A percentile compares a stretch with the other conserved stretches of the same genome.
Conservation (phyloP, 306 rosid species). For the Cicer yamashitae region DNA sequence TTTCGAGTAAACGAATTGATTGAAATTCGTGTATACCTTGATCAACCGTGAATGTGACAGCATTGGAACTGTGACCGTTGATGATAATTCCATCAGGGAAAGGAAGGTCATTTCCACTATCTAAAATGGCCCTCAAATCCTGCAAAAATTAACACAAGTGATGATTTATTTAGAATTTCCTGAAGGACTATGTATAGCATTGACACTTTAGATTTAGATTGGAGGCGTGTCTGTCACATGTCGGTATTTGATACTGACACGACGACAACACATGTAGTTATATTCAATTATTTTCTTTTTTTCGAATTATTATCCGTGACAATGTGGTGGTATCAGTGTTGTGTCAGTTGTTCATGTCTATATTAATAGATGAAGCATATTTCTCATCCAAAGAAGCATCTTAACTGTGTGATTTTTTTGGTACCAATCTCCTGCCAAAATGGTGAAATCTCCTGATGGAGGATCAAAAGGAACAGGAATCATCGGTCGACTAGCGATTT, state of each 20-base stretch:
- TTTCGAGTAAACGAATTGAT: background rate
- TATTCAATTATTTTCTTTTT: too few relatives aligned
- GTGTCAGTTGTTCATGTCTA: too few relatives aligned
- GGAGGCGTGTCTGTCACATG: too few relatives aligned
- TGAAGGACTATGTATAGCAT: too few relatives aligned
- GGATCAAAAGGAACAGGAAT: constrained; percentile 85
- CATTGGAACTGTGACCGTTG: constrained; percentile 78
- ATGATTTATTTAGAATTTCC: background rate
- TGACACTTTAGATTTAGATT: too few relatives aligned
- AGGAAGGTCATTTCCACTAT: constrained; percentile 79
- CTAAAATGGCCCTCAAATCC: constrained; percentile 85
- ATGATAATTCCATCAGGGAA: constrained; percentile 84
- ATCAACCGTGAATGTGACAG: constrained; percentile 65
- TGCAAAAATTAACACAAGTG: constrained; percentile 36
- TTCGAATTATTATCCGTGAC: too few relatives aligned
- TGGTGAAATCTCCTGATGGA: constrained; percentile 78
- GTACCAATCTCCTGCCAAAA: constrained; percentile 89
- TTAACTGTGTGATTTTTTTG: constrained; percentile 79
- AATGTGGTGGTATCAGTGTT: too few relatives aligned
- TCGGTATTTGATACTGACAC: too few relatives aligned
- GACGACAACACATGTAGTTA: too few relatives aligned
- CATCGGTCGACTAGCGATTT: constrained; percentile 67
- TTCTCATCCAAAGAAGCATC: constrained; percentile 1
- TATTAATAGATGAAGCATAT: too few relatives aligned
- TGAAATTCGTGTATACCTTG: constrained; percentile 54